These are phyloP conservation scores for Cenchrus americanus DNA, from an alignment of 176 grass and related monocot genomes.

Conservation along the genomic window DNA sequence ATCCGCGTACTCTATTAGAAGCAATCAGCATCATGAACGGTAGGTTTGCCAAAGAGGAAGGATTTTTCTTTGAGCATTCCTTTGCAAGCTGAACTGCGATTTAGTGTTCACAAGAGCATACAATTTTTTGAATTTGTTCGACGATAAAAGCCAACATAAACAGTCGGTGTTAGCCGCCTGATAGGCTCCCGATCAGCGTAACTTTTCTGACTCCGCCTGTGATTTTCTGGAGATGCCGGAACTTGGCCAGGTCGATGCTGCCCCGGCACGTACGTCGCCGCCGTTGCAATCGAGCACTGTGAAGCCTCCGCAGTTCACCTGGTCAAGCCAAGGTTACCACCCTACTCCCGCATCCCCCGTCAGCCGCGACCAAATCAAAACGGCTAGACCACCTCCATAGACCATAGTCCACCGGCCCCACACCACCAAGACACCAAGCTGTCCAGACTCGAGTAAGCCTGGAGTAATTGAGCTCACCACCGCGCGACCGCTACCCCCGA, in stretches of 20 bases:
- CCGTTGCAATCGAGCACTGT: not conserved
- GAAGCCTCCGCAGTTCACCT: not conserved
- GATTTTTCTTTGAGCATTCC: no score
- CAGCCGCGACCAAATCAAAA: slow-evolving; percentile 38
- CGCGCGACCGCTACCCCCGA: slow-evolving; percentile 29
- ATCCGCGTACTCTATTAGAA: not conserved
- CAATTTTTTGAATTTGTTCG: no score
- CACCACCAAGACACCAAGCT: no score
- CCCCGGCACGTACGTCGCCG: slow-evolving; percentile 17
- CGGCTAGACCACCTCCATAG: not conserved
- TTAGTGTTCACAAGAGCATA: not conserved
- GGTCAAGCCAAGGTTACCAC: not conserved
- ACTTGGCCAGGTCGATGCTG: slow-evolving; percentile 26
- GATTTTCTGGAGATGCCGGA: slow-evolving; percentile 18
- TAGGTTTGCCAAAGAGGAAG: not conserved
- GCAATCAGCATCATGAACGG: not conserved
- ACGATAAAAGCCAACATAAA: not conserved
- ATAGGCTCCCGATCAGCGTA: not conserved
- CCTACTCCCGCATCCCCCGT: not conserved
- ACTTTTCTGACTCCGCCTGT: not conserved
- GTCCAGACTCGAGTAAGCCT: not conserved
- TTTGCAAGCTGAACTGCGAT: not conserved
- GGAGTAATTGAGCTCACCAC: not conserved
- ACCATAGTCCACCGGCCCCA: no score
- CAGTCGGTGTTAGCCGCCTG: not conserved